These are phyloP conservation scores for Rhynchosporium agropyri DNA, from an alignment of 2,329 filamentous ascomycete species.

Conservation along the genomic window DNA sequence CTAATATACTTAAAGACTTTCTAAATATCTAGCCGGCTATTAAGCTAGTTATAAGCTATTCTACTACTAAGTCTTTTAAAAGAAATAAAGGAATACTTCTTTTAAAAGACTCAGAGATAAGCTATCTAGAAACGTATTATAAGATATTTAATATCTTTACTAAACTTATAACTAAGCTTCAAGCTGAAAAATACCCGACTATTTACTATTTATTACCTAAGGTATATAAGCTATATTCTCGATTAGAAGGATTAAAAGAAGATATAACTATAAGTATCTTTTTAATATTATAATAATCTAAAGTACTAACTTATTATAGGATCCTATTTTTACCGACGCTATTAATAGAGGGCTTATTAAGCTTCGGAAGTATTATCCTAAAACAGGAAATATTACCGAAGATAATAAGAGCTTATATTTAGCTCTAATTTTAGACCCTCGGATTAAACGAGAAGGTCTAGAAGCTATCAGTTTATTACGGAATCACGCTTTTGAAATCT, in stretches of 20 bases:
- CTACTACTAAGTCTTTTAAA: conserved; percentile 1
- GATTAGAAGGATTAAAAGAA: too few species aligned
- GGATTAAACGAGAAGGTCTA: neutral
- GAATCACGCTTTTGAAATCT: neutral
- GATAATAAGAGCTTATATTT: conserved; percentile 5
- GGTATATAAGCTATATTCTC: conserved; percentile 5
- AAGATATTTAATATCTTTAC: conserved; percentile 3
- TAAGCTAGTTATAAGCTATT: neutral
- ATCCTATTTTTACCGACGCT: neutral
- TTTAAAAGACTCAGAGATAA: conserved; percentile 4
- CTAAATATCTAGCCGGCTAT: neutral
- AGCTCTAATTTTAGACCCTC: conserved; percentile 5
- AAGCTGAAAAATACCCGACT: too few species aligned
- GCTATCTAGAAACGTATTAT: neutral
- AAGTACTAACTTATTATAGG: neutral
- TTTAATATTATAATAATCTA: neutral
- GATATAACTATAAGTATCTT: neutral
- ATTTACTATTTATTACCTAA: neutral
- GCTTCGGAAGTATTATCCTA: too few species aligned
- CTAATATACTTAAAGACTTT: conserved; percentile 3
- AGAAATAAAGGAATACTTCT: conserved; percentile 2
- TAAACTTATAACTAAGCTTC: too few species aligned
- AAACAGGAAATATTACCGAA: too few species aligned
- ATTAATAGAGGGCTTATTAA: conserved; percentile 7
- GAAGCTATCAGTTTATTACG: neutral